Base-by-base conservation (phyloP, 129 eudicot genomes). In the Artemisia annua region DNA sequence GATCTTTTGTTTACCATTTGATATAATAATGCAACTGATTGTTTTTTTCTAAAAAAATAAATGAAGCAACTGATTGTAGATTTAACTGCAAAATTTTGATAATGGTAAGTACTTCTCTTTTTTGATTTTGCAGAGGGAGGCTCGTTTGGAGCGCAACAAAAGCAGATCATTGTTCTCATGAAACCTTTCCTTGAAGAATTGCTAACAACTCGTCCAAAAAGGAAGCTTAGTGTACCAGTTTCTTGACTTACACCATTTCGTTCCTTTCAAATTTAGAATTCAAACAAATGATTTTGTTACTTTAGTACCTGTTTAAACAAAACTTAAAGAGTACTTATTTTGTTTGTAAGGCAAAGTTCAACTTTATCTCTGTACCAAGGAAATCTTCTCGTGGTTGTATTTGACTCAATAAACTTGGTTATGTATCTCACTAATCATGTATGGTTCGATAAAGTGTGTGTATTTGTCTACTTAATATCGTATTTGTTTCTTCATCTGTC, bases 111-210 rank as follows among this genome's bases (percentile, higher is more conserved):
- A 39, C n/a, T 22, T 48, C 2, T 18, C 76, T 11, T 46, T 2
- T 59, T 43, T 72, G 58, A 18, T 65, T 4, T 80, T 80, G n/a
- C 88, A 92, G 98, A 93, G 96, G 80, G 98, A 93, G 82, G 98
- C 95, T 52, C 90, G 97, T 52, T 79, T 93, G 78, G 98, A 93
- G 83, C 98, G 92, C 67, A 93, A 93, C 81, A 69, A 83, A 66
- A 78, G 67, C 48, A 80, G 95, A 19, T 93, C 98, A 16, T 52
- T 93, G 52, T 89, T 93, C 78, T 93, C 96, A 6, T 90, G 90
- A 89, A 71, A 57, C 74, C 16, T 71, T 53, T 13, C 14, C 1
- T 11, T 66, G 73, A 61, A 65, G 61, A 62, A 43, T 67, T 51
- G 48, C 49, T 46, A 75, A 76, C 57, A 55, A 58, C 63, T 65